Base-by-base conservation (phyloP, 2,329 filamentous ascomycete species). In the Apiospora koreana region DNA sequence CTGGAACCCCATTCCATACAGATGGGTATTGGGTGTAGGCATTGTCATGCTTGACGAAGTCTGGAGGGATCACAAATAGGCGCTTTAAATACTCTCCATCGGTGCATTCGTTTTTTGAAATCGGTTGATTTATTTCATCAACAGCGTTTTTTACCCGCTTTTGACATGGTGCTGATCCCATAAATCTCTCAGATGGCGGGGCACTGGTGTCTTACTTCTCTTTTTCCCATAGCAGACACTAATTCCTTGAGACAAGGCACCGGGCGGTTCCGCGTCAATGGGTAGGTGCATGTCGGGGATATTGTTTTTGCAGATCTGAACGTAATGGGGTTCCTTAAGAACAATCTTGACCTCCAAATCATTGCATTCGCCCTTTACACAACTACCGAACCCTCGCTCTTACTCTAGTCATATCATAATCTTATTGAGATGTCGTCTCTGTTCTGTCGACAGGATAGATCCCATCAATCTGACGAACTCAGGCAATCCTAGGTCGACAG, bases 371-470 rank as follows among this genome's bases (percentile, higher is more conserved):
- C 94, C 94, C 71, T 91, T 88, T 92, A 94, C 1, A 95, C 84
- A 35, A 92, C 89, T 50, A 97, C 84, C 8, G n/a, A 93, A 81
- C 0, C 94, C 94, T 41, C 94, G 89, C 70, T 86, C 86, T 76
- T 93, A 89, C 79, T 97, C 94, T 68, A 91, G 85, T 38, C 89
- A 86, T 79, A 96, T 92, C 0, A 94, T 93, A 78, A 94, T 97
- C 73, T 92, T 88, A 69, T 89, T 88, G 38, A 91, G 86, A 68
- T 86, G 86, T 43, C 85, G 83, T 76, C 91, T 84, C 41, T 84
- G 85, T 68, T 86, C 83, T 2, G 78, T 78, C 28, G 83, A 80
- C 69, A 90, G 79, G 31, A 84, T 83, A 66, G 80, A 81, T 72
- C 77, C 84, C 43, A 93, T 89, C 77, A 98, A 78, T 72, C 86